phyloP scores from a whole-genome alignment of 2,329 filamentous ascomycete genomes.

The Fusarium sp. region DNA sequence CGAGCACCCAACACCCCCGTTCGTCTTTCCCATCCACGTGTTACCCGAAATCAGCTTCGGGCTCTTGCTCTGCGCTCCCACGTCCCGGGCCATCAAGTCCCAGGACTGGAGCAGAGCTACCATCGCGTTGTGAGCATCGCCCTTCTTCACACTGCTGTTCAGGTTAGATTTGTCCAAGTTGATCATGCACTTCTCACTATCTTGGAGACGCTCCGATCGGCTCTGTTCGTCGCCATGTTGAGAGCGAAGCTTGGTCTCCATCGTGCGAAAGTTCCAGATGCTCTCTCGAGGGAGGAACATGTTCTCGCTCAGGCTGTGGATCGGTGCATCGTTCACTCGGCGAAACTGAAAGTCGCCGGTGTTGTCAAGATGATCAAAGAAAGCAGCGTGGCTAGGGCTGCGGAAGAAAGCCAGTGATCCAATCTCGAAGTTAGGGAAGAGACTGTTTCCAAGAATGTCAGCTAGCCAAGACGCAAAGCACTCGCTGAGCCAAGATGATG shows the following conservation, averaged over 20 bases:
- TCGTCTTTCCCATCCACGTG: conserved; percentile 53
- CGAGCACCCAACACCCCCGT: conserved; percentile 4
- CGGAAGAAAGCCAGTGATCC: conserved; percentile 64
- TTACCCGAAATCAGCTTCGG: conserved; percentile 52
- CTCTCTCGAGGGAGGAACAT: conserved; percentile 63
- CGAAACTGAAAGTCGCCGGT: conserved; percentile 61
- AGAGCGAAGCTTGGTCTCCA: conserved; percentile 23
- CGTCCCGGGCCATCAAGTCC: conserved; percentile 53
- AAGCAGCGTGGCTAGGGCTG: conserved; percentile 56
- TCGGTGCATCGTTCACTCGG: conserved; percentile 59
- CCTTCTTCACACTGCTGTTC: conserved; percentile 11
- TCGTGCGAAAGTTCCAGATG: conserved; percentile 62
- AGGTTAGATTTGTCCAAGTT: conserved; percentile 28
- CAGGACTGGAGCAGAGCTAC: conserved; percentile 50
- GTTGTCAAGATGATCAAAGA: conserved; percentile 62
- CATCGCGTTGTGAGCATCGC: conserved; percentile 39
- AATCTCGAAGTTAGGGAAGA: conserved; percentile 66
- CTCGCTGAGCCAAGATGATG: conserved; percentile 42
- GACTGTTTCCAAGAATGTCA: conserved; percentile 60
- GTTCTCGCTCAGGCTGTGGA: conserved; percentile 65
- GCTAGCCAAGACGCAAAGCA: conserved; percentile 49
- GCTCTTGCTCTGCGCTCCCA: conserved; percentile 51
- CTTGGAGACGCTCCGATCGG: conserved; percentile 41
- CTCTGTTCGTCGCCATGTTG: conserved; percentile 29
- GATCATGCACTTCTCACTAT: conserved; percentile 38